Evolutionary conservation across 768 basidiomycete genomes (phyloP), one percentile per base, ranked within the genome.

Genomic region (Amanita rubescens): DNA sequence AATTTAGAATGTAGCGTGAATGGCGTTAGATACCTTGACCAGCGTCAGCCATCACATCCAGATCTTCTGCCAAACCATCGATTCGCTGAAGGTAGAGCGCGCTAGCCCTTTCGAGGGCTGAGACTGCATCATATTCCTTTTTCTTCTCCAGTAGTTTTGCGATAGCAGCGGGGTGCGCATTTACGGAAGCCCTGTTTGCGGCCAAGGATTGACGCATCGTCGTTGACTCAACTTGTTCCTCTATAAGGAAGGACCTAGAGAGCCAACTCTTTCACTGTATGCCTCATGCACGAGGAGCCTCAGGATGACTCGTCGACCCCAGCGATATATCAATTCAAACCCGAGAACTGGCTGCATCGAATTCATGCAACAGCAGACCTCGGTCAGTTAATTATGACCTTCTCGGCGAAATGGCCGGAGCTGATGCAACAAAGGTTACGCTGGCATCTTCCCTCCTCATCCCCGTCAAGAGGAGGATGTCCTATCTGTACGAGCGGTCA

Each of bases 81-180:
- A 90, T 79, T 7, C 87, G 78, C 63, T 82, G 78, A 2, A 85
- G 73, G 62, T 84, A 87, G 32, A 82, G 65, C 5, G 77, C 66
- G 51, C 80, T 84, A 0, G 84, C 80, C 51, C 75, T 72, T 62
- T 89, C 85, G 5, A 90, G 71, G 1, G 87, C 87, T 19, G 79
- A 75, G 22, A 89, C 84, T 0, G 85, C 86, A 51, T 89, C 87
- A 52, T 73, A 80, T 64, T 90, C 88, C 62, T 87, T 90, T 71
- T 87, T 90, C 72, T 90, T 90, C 62, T 90, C 87, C 2, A 74
- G 51, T 41, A 87, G 75, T 58, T 82, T 84, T 15, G 79, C 73
- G 1, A 69, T 55, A 1, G 81, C 75, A 0, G 78, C 79, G 6
- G 68, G 66, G 33, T 75, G 69, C 6, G 71, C 62, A 54, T 68